Conservation (phyloP, 768 basidiomycete genomes). For the Collybia sordida region DNA sequence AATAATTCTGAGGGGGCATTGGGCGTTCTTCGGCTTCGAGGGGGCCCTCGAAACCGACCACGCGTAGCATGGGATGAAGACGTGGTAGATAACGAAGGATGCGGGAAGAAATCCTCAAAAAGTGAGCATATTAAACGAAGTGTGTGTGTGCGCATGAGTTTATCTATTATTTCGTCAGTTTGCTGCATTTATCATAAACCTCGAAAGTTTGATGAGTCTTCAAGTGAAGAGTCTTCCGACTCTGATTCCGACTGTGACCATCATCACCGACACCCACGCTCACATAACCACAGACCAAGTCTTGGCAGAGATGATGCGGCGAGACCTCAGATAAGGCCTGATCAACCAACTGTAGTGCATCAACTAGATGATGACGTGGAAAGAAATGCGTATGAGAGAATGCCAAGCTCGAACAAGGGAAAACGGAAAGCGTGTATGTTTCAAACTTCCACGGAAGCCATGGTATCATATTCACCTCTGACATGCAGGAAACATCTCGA, state of each 20-base stretch:
- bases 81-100: constrained; percentile 88
- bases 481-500: too few species aligned
- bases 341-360: constrained; percentile 18
- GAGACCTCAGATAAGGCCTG: constrained; percentile 9
- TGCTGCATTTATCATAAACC: constrained; percentile 95
- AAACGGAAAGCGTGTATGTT: constrained; percentile 33
- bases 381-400: constrained; percentile 52
- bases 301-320: constrained; percentile 6
- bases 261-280: constrained; percentile 8
- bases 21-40: constrained; percentile 57
- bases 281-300: constrained; percentile 9
- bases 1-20: constrained; percentile 14
- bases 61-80: constrained; percentile 83
- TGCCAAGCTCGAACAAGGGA: constrained; percentile 31
- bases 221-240: constrained; percentile 57
- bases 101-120: constrained; percentile 90
- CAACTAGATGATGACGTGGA: constrained; percentile 26
- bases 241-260: constrained; percentile 34
- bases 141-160: neutral
- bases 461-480: too few species aligned
- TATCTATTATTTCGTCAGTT: constrained; percentile 46
- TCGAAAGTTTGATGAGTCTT: constrained; percentile 78
- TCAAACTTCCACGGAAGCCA: neutral
- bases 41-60: constrained; percentile 44
- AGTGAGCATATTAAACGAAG: constrained; percentile 50